Conservation (phyloP, 1,139 yeast genomes). For the Sporopachydermia cereana region DNA sequence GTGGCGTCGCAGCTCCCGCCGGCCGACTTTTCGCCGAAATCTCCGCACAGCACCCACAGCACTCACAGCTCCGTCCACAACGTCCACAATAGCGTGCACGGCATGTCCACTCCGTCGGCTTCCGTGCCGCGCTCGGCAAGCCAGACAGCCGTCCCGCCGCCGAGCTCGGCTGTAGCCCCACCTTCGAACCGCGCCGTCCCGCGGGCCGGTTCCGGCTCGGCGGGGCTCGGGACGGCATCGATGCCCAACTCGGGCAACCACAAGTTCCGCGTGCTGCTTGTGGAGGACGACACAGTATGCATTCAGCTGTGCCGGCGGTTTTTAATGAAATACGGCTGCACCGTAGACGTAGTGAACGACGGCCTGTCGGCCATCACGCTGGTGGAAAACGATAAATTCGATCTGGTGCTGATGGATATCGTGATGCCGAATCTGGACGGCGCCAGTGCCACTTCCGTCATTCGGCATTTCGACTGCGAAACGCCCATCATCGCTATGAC, state of each 20-base stretch:
- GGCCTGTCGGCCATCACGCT: constrained; percentile 82
- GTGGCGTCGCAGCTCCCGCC: neutral
- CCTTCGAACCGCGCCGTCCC: constrained; percentile 7
- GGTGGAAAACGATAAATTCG: constrained; percentile 65
- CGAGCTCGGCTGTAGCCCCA: constrained; percentile 11
- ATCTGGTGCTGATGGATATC: constrained; percentile 82
- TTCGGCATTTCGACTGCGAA: constrained; percentile 67
- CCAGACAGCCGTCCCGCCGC: constrained; percentile 13
- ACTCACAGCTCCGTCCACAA: neutral
- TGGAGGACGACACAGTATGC: constrained; percentile 81
- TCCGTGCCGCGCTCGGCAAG: constrained; percentile 8
- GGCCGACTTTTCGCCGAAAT: neutral
- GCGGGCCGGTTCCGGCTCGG: constrained; percentile 9
- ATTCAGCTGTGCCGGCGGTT: constrained; percentile 71
- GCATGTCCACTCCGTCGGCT: constrained; percentile 11
- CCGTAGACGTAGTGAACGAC: constrained; percentile 85
- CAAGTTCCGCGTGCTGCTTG: constrained; percentile 43
- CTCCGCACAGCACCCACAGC: neutral
- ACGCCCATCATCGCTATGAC: constrained; percentile 95
- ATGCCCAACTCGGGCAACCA: neutral
- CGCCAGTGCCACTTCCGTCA: constrained; percentile 81
- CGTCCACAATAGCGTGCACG: neutral
- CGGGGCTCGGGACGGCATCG: neutral
- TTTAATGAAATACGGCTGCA: constrained; percentile 77
- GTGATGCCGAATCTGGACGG: constrained; percentile 95